phyloP scores from a whole-genome alignment of 108 stramenopile genomes.

The Schizochytrium sp. region DNA sequence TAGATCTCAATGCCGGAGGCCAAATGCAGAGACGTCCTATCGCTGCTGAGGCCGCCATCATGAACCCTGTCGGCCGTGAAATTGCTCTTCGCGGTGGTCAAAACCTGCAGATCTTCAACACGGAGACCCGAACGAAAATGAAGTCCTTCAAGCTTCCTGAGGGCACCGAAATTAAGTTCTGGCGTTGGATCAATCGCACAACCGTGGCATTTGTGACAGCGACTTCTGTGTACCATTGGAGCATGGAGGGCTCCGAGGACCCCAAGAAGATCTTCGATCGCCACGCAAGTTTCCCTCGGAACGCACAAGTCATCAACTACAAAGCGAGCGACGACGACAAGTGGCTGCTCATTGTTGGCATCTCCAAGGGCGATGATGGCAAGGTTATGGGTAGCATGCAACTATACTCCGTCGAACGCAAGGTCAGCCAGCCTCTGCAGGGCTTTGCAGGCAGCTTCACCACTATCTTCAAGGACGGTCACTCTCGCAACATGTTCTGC shows the following conservation, averaged over 20 bases:
- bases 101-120: conserved; percentile 95
- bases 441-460: conserved; percentile 95
- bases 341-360: conserved; percentile 97
- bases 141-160: conserved; percentile 85
- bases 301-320: conserved; percentile 97
- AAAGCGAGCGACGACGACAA: conserved; percentile 91
- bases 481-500: conserved; percentile 89
- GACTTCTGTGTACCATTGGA: conserved; percentile 94
- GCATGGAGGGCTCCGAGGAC: conserved; percentile 79
- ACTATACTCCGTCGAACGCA: conserved; percentile 94
- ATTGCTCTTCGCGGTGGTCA: conserved; percentile 87
- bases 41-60: conserved; percentile 96
- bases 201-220: conserved; percentile 95
- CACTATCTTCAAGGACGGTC: conserved; percentile 83
- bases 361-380: conserved; percentile 80
- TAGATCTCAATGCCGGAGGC: conserved; percentile 73
- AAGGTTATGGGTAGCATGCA: conserved; percentile 96
- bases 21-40: conserved; percentile 84
- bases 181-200: conserved; percentile 91
- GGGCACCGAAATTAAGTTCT: conserved; percentile 88
- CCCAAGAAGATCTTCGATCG: conserved; percentile 95
- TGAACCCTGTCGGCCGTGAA: conserved; percentile 90
- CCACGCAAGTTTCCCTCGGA: conserved; percentile 85
- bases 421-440: conserved; percentile 92
- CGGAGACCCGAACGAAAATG: conserved; percentile 91